Percentiles rank a stretch among this genome's conserved stretches.
Evolutionary conservation across 306 rosid species (phyloP).

Genomic region (Ammopiptanthus mongolicus): DNA sequence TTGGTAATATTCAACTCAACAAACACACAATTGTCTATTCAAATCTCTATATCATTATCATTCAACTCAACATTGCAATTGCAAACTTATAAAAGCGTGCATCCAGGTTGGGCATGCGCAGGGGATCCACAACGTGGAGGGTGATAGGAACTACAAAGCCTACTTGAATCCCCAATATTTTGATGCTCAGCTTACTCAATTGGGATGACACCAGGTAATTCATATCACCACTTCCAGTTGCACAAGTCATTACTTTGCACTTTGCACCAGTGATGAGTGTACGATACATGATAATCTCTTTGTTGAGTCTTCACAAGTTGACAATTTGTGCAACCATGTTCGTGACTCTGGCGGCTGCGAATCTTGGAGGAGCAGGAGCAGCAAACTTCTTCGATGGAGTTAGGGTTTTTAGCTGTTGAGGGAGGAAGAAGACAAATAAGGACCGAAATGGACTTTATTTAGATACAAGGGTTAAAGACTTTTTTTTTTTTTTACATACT

Average conservation of each 20-base stretch:
- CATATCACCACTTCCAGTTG: not conserved
- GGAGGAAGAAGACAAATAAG: too few relatives aligned
- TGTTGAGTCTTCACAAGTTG: slow-evolving; percentile 13
- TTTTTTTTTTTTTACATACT: too few relatives aligned
- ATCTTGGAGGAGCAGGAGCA: too few relatives aligned
- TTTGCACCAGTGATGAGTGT: too few relatives aligned
- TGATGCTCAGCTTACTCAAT: slow-evolving; percentile 80
- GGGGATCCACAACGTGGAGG: slow-evolving; percentile 89
- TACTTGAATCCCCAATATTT: slow-evolving; percentile 57
- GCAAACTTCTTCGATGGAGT: too few relatives aligned
- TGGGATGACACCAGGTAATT: slow-evolving; percentile 85
- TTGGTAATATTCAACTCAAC: slow-evolving; percentile 29
- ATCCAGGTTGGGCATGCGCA: slow-evolving; percentile 94
- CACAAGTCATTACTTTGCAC: not conserved
- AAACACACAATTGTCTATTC: not conserved
- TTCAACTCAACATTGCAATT: not conserved
- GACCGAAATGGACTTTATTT: too few relatives aligned
- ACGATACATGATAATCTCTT: not conserved
- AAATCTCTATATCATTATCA: not conserved
- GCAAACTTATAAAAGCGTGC: not conserved
- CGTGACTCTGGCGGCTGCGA: slow-evolving; percentile 22
- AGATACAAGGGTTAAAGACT: too few relatives aligned
- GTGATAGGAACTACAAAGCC: slow-evolving; percentile 61
- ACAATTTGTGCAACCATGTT: slow-evolving; percentile 42
- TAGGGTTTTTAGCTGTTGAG: too few relatives aligned